These are phyloP conservation scores for Thraustotheca clavata DNA, from an alignment of 352 stramenopile genomes.

Conservation along the genomic window DNA sequence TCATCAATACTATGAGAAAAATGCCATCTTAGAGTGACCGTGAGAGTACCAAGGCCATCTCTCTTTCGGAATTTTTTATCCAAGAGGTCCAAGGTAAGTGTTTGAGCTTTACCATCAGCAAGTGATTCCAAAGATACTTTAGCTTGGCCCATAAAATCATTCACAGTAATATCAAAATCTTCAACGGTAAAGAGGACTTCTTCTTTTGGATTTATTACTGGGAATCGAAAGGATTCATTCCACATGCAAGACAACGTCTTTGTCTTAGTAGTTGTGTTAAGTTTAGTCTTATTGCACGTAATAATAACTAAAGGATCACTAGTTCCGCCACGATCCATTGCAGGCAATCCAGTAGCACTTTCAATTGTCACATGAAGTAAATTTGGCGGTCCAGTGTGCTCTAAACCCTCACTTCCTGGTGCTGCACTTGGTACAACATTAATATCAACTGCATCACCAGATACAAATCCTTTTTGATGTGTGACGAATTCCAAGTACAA, in stretches of 20 bases:
- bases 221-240: constrained; percentile 78
- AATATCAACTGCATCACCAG: too few relatives aligned
- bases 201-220: constrained; percentile 41
- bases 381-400: constrained; percentile 38
- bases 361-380: constrained; percentile 65
- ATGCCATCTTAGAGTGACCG: constrained; percentile 50
- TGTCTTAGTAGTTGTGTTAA: constrained; percentile 65
- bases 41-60: constrained; percentile 38
- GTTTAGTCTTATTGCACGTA: constrained; percentile 68
- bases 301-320: constrained; percentile 86
- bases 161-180: constrained; percentile 68
- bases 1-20: constrained; percentile 38
- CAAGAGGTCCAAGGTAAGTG: constrained; percentile 44
- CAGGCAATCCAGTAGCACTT: constrained; percentile 67
- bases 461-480: constrained; percentile 25
- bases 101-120: constrained; percentile 34
- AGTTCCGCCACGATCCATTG: constrained; percentile 70
- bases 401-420: not conserved
- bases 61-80: constrained; percentile 71
- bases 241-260: constrained; percentile 61
- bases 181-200: constrained; percentile 51
- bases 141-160: constrained; percentile 65
- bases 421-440: not conserved
- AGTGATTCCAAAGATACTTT: constrained; percentile 17
- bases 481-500: constrained; percentile 2